Base-by-base conservation (phyloP, 352 stramenopile genomes). In the Phytophthora citrophthora region DNA sequence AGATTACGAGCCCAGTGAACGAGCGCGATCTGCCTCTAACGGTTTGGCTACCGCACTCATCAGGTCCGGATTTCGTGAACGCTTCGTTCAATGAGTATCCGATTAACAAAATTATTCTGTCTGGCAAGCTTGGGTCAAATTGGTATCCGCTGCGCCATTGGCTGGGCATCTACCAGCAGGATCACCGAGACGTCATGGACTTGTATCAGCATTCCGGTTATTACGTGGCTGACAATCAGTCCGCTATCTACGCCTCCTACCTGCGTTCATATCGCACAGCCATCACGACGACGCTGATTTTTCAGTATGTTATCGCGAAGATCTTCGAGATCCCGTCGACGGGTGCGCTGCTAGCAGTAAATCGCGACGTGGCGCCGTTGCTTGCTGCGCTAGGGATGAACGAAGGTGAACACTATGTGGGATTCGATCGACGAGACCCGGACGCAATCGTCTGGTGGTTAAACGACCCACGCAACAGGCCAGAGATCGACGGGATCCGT, bases 311-410 rank as follows among this genome's bases (percentile, higher is more conserved):
- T 12, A 81, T 93, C 31, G 78, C 86, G 26, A 91, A 91, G 72
- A 64, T 93, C 26, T 93, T 94, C 41, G 81, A 93, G 74, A 94
- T 94, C 65, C 80, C 86, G 13, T 77, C 83, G 5, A 91, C 80
- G 0, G 86, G 86, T 2, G 64, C 83, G 36, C 65, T 94, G 16
- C 46, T 94, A 20, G 70, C 83, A 12, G 67, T 94, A 24, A 93
- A 93, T 57, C 70, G 70, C 34, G 83, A 94, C 41, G 69, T 88
- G 27, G 66, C 54, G 9, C 78, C 74, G 23, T 39, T 94, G 39
- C 65, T 94, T 8, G 58, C 75, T 13, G 68, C 70, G 4, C 46
- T 94, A 31, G 78, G 73, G 10, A 70, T 93, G 64, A 74, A 74
- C 13, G 79, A 90, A 20, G 69, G 54, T 23, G 67, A 88, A 48